phyloP scores from a whole-genome alignment of 192 early-diverging fungal genomes.

The Oehlia diaphana region DNA sequence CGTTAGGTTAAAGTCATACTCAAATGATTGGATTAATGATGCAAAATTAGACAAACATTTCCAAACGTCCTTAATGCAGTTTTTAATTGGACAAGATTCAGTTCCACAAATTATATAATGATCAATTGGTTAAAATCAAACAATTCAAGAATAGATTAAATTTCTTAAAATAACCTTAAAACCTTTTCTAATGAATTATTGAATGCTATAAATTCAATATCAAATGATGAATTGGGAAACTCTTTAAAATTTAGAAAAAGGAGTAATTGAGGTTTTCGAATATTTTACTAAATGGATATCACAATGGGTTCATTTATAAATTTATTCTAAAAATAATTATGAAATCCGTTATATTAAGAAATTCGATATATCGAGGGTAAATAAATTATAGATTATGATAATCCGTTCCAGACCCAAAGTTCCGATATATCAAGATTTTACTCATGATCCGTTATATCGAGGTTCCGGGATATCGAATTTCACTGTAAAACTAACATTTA shows the following conservation, averaged over 20 bases:
- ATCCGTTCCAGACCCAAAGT: no score
- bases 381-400: no score
- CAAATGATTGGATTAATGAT: background rate
- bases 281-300: background rate
- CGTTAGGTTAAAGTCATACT: no score
- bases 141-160: background rate
- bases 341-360: no score
- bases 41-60: background rate
- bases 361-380: no score
- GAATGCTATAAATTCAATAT: background rate
- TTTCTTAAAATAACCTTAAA: background rate
- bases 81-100: background rate
- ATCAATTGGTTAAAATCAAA: background rate
- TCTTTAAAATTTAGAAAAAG: background rate
- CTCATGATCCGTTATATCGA: no score
- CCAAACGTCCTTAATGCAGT: background rate
- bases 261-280: background rate
- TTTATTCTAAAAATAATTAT: no score
- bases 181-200: background rate
- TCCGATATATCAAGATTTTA: no score
- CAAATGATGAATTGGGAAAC: slow-evolving; percentile 2
- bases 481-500: no score
- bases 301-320: background rate
- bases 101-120: background rate
- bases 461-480: no score